Percentiles rank a stretch among this genome's conserved stretches.
These are phyloP conservation scores for Trichoderma asperellum DNA, from an alignment of 2,329 filamentous ascomycete species.

Conservation along the genomic window DNA sequence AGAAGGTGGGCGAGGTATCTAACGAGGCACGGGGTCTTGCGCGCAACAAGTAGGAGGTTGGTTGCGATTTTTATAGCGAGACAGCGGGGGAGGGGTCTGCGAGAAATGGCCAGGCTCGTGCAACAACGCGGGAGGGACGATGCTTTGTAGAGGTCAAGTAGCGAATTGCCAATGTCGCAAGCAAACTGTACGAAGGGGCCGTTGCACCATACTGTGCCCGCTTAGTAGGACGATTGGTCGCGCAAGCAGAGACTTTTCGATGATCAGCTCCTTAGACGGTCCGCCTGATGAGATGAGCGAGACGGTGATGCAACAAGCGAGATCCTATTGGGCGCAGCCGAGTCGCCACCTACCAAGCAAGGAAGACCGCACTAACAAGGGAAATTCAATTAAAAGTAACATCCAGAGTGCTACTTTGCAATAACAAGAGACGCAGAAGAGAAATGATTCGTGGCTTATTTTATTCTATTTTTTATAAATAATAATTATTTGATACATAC, in stretches of 20 bases:
- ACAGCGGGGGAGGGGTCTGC: neutral
- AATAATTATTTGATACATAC: too few relatives aligned
- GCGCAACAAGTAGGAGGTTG: neutral
- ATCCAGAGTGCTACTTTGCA: neutral
- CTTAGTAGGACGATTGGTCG: neutral
- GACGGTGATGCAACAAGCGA: conserved; percentile 18
- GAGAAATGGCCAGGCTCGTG: neutral
- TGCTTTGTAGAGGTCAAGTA: neutral
- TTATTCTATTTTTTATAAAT: too few relatives aligned
- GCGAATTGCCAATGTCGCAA: neutral
- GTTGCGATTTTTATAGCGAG: neutral
- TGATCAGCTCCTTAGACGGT: neutral
- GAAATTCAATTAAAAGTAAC: neutral
- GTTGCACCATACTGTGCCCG: conserved; percentile 15
- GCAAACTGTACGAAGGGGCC: conserved; percentile 6
- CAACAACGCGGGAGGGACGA: neutral
- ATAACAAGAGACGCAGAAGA: neutral
- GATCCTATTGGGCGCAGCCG: conserved; percentile 6
- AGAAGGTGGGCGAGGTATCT: neutral
- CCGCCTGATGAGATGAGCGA: neutral
- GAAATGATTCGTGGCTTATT: too few relatives aligned
- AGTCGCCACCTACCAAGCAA: conserved; percentile 14
- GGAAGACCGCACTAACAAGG: neutral
- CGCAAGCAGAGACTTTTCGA: neutral
- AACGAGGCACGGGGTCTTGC: neutral